Evolutionary conservation across 441 rosid species (phyloP), one percentile per base, ranked within the genome.

Genomic region (Populus hybrid): DNA sequence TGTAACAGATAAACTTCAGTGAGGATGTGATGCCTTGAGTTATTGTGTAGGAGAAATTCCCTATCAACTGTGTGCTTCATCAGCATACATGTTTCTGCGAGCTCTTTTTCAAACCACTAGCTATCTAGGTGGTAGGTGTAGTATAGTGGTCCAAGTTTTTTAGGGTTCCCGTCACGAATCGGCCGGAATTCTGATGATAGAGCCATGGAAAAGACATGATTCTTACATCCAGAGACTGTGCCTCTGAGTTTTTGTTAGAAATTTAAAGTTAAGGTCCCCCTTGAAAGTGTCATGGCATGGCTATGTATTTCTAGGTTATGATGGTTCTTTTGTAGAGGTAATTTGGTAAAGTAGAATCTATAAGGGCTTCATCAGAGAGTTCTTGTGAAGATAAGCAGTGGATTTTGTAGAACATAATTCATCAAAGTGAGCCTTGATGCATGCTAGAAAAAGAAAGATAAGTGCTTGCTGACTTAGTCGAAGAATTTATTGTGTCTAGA

Each of bases 201-300:
- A 78, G 79, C 73, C 73, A 74, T 83, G 83, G 87, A 90, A 81
- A 83, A 82, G 89, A 88, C 82, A 82, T 86, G 90, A 86, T 80
- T 68, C 86, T 82, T 87, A 85, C 89, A 78, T 81, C 67, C 69
- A 84, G 73, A 66, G 53, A 79, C 53, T 66, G 64, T 75, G 78
- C 66, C 69, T 67, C 57, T 70, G 75, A 74, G 50, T 46, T 79
- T 59, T 63, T 19, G 32, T 18, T 34, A 23, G 65, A 65, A 76
- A 68, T 67, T 32, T 74, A 69, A 59, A 53, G 19, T 32, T 30
- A 28, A 71, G 78, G 70, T 42, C 57, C 76, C 76, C 80, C 59
- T 30, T 4, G 28, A 19, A 30, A 46, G 69, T 59, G 28, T 21
- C 61, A 11, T 59, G 72, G 67, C 64, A 53, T 72, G 73, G 75